Conservation (phyloP, 2,329 filamentous ascomycete species). For the Thielaviopsis euricoi region DNA sequence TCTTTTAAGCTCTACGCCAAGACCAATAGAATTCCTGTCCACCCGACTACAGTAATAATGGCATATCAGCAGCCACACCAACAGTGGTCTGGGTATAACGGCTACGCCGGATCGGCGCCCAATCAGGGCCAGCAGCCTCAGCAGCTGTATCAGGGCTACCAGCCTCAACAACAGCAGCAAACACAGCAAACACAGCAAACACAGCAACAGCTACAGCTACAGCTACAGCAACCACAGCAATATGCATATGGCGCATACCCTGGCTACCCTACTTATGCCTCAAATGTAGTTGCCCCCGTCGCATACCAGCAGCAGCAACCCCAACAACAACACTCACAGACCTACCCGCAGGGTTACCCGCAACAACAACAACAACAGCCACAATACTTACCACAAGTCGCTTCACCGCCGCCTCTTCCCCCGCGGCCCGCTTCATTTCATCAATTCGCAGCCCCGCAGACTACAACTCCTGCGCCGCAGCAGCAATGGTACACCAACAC, state of each 20-base stretch:
- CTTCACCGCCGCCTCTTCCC: not conserved
- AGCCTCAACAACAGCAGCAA: not conserved
- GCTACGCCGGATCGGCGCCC: not conserved
- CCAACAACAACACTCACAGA: not conserved
- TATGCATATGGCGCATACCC: too few species aligned
- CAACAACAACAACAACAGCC: not conserved
- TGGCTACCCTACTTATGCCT: too few species aligned
- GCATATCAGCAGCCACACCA: not conserved
- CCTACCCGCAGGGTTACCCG: too few species aligned
- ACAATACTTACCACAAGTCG: not conserved
- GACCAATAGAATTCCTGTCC: too few species aligned
- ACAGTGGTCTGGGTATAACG: not conserved
- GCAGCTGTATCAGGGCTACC: not conserved
- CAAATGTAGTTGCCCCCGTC: too few species aligned
- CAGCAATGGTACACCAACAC: not conserved
- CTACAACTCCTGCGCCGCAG: not conserved
- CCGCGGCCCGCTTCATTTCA: not conserved
- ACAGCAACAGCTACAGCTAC: not conserved
- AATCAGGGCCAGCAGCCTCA: not conserved
- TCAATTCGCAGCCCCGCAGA: not conserved
- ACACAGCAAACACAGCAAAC: not conserved
- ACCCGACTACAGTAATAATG: not conserved
- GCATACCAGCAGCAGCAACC: not conserved
- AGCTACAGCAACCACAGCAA: not conserved
- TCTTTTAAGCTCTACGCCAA: too few species aligned